Base-by-base conservation (phyloP, 768 basidiomycete species). In the Leccinellum luteum region DNA sequence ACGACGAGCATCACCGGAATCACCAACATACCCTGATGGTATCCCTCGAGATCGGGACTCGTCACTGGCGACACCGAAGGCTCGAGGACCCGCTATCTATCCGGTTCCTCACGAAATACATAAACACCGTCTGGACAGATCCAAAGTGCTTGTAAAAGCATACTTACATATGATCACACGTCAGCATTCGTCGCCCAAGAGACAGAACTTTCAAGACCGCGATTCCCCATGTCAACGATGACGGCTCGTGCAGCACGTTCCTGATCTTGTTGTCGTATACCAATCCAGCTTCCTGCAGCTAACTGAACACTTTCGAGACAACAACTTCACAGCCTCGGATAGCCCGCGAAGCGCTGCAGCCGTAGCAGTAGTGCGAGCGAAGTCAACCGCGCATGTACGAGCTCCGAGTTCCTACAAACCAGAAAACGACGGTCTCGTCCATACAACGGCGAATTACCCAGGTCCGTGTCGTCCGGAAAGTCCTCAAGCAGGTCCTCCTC, bases 71-170 rank as follows among this genome's bases (percentile, higher is more conserved):
- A 84, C 19, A 77, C 78, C 13, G 79, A 69, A 32, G 79, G 74
- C 28, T 81, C 78, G 2, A 98, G 78, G 15, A 25, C 85, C 82
- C 7, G 79, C 78, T 56, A 99, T 93, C 78, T 56, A 99, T 93
- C 60, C 89, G 89, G 75, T 99, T 98, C 74, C 98, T 96, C 6
- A 99, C 92, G 65, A 99, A 92, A 74, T 94, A 99, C 25, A 96
- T 78, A 3, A 2, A 14, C 34, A 34, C 34, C 0, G 89, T 92
- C 35, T 80, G 75, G 32, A 99, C 78, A 4, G 82, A 80, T 3
- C 25, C 25, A 25, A 25, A 25, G 25, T 25, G 25, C n/a, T n/a
- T n/a, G 4, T 25, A 25, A 25, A 25, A 25, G 25, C n/a, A n/a
- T n/a, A n/a, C n/a, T n/a, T 25, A 25, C 25, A 25, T 4, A 25